Evolutionary conservation across 495 filamentous ascomycete species (phyloP).

Genomic region (Schizothecium vesticola): DNA sequence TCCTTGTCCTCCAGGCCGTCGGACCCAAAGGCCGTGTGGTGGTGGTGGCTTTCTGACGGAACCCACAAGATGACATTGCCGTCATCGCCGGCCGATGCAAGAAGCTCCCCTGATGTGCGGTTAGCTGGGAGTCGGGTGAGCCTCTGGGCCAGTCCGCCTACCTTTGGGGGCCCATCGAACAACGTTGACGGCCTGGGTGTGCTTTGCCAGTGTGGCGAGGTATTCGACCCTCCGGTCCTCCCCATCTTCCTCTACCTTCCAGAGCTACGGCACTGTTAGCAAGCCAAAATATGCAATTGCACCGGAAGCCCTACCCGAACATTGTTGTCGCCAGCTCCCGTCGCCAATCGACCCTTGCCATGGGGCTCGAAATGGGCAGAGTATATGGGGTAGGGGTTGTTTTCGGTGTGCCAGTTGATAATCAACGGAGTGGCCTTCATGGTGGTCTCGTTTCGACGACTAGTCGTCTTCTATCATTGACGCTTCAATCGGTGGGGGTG

Average conservation of each 20-base stretch:
- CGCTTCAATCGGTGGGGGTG: neutral
- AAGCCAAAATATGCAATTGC: neutral
- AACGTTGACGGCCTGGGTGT: slow-evolving; percentile 97
- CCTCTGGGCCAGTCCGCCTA: slow-evolving; percentile 29
- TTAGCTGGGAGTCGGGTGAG: neutral
- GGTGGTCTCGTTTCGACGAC: slow-evolving; percentile 29
- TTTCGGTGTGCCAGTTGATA: slow-evolving; percentile 94
- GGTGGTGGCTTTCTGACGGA: slow-evolving; percentile 63
- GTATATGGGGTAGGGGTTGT: slow-evolving; percentile 82
- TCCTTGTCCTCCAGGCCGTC: slow-evolving; percentile 91
- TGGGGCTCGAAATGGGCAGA: slow-evolving; percentile 93
- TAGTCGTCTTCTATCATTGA: slow-evolving; percentile 11
- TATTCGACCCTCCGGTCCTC: slow-evolving; percentile 86
- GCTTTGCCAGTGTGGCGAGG: slow-evolving; percentile 82
- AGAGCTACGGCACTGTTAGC: slow-evolving; percentile 56
- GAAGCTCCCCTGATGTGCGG: slow-evolving; percentile 68
- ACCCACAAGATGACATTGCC: slow-evolving; percentile 96
- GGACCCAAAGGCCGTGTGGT: slow-evolving; percentile 59
- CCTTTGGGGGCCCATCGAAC: slow-evolving; percentile 92
- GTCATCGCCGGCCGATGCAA: slow-evolving; percentile 93
- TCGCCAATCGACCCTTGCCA: slow-evolving; percentile 88
- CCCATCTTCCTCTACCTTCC: slow-evolving; percentile 82
- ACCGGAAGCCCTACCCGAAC: slow-evolving; percentile 60
- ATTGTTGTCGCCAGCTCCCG: slow-evolving; percentile 94
- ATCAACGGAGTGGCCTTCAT: slow-evolving; percentile 92